phyloP scores from a whole-genome alignment of 208 protist species.

The Endotrypanum monterogeii region DNA sequence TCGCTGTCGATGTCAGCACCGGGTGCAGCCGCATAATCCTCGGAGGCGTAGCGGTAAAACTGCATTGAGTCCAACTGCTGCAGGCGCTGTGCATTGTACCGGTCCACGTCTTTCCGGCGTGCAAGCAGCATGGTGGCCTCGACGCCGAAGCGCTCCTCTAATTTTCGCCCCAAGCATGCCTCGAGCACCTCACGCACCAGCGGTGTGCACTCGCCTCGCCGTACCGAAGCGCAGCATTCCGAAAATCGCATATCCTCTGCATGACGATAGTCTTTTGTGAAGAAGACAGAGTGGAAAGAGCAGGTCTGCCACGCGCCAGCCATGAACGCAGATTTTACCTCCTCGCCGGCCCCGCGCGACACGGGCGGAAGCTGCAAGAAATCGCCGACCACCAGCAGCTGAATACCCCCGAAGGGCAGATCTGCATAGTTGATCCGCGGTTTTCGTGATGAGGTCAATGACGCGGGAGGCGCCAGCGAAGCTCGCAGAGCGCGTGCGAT shows the following conservation, averaged over 20 bases:
- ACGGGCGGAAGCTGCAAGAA: constrained; percentile 88
- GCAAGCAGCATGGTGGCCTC: constrained; percentile 57
- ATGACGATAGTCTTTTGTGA: constrained; percentile 47
- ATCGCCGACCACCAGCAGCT: constrained; percentile 89
- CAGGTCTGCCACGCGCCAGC: constrained; percentile 45
- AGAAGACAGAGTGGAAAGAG: constrained; percentile 40
- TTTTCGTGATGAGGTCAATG: not conserved
- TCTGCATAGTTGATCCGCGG: not conserved
- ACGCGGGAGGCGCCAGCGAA: not conserved
- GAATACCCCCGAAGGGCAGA: constrained; percentile 85
- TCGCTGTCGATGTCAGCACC: constrained; percentile 63
- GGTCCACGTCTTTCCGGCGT: constrained; percentile 48
- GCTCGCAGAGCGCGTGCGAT: constrained; percentile 65
- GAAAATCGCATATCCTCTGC: constrained; percentile 39
- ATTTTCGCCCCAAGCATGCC: constrained; percentile 35
- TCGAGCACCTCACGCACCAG: constrained; percentile 48
- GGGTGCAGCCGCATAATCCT: constrained; percentile 71
- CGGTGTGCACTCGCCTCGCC: constrained; percentile 54
- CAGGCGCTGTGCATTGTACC: constrained; percentile 53
- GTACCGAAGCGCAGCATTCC: constrained; percentile 53
- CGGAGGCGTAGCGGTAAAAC: constrained; percentile 68
- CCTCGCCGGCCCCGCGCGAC: constrained; percentile 33
- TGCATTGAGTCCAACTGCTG: constrained; percentile 34
- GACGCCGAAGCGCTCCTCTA: constrained; percentile 40
- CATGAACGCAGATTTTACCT: constrained; percentile 61